Evolutionary conservation across 208 protist species (phyloP), one percentile per base, ranked within the genome.

Genomic region (Acanthamoeba sp.): DNA sequence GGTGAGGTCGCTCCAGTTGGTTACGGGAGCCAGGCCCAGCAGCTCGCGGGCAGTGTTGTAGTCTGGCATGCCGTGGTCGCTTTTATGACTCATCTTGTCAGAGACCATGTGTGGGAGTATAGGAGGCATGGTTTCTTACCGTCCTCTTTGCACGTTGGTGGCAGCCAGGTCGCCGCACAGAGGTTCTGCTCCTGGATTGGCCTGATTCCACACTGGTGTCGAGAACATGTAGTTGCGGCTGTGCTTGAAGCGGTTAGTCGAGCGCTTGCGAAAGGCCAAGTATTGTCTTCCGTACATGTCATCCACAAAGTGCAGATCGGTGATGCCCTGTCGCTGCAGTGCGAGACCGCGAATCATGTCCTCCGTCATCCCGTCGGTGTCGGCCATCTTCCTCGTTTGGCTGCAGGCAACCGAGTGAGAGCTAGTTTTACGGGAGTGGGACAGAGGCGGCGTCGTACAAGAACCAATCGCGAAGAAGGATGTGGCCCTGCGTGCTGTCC

Each of bases 381-480:
- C 76, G 2, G 32, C n/a, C 27, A 85, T 50, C 76, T 18, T 50
- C 76, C 34, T 85, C 40, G 76, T 85, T 36, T 85, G 14, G 76
- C 76, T 85, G 76, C 18, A 22, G 1, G 3, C 18, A 57, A 2
- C 16, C 62, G 1, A 71, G 1, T 29, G 7, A 36, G 62, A 36
- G 18, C 62, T 5, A 18, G 45, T 1, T 7, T 2, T 27, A 57
- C 22, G 36, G 40, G 71, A 73, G 29, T 12, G 10, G 7, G 27
- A 73, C 52, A n/a, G 6, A 91, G n/a, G n/a, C n/a, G n/a, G n/a
- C n/a, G n/a, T n/a, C 85, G 57, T 91, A 91, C 85, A 93, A 93
- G 45, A 38, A 93, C 48, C 62, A 50, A 29, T 93, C 89, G 64
- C 89, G 89, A 0, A 93, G 29, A 32, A 73, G 62, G 29, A 93